Evolutionary conservation across 1,284 basidiomycete species (phyloP).

Genomic region (Pterulicium gracile): DNA sequence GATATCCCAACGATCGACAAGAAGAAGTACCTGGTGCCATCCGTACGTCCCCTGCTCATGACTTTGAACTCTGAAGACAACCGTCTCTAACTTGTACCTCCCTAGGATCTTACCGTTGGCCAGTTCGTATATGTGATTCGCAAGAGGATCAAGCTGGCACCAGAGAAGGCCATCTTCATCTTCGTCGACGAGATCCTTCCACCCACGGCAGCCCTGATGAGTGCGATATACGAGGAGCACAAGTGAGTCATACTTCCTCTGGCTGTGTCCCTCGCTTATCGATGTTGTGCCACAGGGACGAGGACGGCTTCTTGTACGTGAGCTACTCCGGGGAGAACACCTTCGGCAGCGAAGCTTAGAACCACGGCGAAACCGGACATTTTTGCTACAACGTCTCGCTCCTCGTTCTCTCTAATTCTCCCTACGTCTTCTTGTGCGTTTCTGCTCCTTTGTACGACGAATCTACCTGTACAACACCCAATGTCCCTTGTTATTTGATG

Average conservation of each 20-base stretch:
- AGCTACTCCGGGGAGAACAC: constrained; percentile 97
- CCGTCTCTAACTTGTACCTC: constrained; percentile 10
- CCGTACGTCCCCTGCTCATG: constrained; percentile 42
- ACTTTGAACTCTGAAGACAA: constrained; percentile 8
- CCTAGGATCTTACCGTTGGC: constrained; percentile 91
- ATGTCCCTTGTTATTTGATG: neutral
- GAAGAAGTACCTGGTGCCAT: constrained; percentile 99
- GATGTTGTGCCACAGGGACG: constrained; percentile 58
- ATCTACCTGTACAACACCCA: neutral
- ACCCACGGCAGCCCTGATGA: constrained; percentile 97
- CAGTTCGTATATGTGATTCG: constrained; percentile 99
- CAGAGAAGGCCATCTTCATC: constrained; percentile 99
- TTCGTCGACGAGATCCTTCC: constrained; percentile 98
- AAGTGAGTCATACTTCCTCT: constrained; percentile 53
- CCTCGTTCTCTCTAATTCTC: no score
- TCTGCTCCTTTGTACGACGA: neutral
- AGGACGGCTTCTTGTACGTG: constrained; percentile 93
- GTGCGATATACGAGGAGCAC: constrained; percentile 98
- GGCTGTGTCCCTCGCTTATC: neutral
- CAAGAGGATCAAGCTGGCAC: constrained; percentile 99
- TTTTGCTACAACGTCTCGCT: no score
- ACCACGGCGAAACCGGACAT: no score
- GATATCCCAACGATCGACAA: constrained; percentile 99
- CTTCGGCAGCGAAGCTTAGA: constrained; percentile 48
- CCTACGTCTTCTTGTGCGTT: neutral